Percentiles rank a stretch among this genome's conserved stretches.
phyloP scores from a whole-genome alignment of 345 rosid species.

The Bruguiera parviflora region DNA sequence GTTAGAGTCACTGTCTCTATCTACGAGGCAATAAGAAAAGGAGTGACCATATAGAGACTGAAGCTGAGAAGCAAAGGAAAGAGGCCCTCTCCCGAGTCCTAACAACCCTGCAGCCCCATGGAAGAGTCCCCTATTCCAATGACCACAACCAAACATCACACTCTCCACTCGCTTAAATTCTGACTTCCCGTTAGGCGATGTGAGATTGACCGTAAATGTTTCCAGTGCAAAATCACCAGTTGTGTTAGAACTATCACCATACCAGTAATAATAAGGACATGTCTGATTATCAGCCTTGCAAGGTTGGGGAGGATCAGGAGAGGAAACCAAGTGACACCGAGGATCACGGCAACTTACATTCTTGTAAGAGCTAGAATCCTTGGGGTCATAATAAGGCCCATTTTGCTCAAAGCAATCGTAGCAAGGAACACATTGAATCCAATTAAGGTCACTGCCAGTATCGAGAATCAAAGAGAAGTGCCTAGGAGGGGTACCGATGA shows the following conservation, averaged over 20 bases:
- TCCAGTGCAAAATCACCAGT: constrained; percentile 82
- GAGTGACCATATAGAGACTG: constrained; percentile 74
- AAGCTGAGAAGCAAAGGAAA: constrained; percentile 82
- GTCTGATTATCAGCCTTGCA: constrained; percentile 54
- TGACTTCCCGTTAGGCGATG: constrained; percentile 40
- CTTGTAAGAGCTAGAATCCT: constrained; percentile 53
- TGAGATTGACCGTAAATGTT: constrained; percentile 74
- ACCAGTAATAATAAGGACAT: constrained; percentile 84
- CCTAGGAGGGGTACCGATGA: constrained; percentile 83
- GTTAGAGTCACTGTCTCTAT: constrained; percentile 52
- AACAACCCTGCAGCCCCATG: constrained; percentile 81
- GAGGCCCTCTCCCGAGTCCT: constrained; percentile 87
- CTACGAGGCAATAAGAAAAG: constrained; percentile 81
- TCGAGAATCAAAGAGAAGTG: constrained; percentile 91
- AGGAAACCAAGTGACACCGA: constrained; percentile 61
- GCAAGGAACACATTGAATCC: constrained; percentile 91
- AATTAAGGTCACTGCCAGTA: constrained; percentile 93
- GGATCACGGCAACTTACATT: constrained; percentile 63
- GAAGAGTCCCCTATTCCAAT: constrained; percentile 82
- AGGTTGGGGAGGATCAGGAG: constrained; percentile 67
- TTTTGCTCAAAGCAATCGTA: constrained; percentile 83
- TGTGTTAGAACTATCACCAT: constrained; percentile 84
- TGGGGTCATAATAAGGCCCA: constrained; percentile 68
- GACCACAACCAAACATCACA: constrained; percentile 91
- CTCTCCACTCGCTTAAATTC: constrained; percentile 51